Percentiles rank a stretch among this genome's conserved stretches.
Conservation (phyloP, 139 green algal species). For the Coelastrella sp. region DNA sequence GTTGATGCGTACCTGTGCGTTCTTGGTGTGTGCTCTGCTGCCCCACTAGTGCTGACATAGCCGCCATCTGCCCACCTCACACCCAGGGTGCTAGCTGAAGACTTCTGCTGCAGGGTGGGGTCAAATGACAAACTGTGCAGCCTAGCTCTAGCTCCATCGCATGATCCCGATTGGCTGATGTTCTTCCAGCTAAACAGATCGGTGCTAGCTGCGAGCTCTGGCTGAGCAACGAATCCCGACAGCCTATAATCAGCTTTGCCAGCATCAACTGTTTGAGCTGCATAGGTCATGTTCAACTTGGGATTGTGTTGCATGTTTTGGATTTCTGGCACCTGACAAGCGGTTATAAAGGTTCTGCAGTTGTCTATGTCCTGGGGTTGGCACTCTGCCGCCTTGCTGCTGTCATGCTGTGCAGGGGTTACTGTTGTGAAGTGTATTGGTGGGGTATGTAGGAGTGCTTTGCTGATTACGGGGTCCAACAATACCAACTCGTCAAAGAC, state of each 20-base stretch:
- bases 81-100: not conserved
- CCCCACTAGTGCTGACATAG: not conserved
- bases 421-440: slow-evolving; percentile 10
- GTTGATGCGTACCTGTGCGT: not conserved
- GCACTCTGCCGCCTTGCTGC: not conserved
- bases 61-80: not conserved
- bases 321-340: slow-evolving; percentile 8
- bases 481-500: slow-evolving; percentile 40
- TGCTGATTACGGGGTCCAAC: slow-evolving; percentile 10
- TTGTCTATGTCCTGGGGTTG: not conserved
- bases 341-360: not conserved
- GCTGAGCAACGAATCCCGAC: no score
- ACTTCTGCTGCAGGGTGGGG: not conserved
- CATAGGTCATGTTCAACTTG: not conserved
- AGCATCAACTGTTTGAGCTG: not conserved
- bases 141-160: not conserved
- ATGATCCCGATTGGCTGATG: not conserved
- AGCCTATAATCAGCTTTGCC: no score
- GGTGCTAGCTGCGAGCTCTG: slow-evolving; percentile 18
- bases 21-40: not conserved
- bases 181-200: slow-evolving; percentile 1
- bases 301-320: slow-evolving; percentile 11
- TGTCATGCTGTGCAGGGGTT: not conserved
- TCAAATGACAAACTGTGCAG: not conserved
- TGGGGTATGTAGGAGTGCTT: not conserved